Percentiles rank a stretch among this genome's conserved stretches.
These are phyloP conservation scores for Saprolegnia parasitica DNA, from an alignment of 352 stramenopile species.

Conservation along the genomic window DNA sequence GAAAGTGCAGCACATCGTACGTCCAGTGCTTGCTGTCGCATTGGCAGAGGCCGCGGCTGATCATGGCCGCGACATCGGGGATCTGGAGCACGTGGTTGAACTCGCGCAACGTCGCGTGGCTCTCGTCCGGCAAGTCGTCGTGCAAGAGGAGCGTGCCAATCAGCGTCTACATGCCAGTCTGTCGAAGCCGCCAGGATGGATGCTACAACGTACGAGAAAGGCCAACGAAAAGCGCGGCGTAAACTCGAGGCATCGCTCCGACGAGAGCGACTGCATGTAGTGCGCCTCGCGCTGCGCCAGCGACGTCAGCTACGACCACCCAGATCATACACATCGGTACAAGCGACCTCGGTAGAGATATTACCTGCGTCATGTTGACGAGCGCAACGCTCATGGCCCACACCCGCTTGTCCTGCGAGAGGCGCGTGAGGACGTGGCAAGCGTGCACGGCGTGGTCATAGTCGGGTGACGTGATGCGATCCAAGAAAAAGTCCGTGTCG, in stretches of 20 bases:
- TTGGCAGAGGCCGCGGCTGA: constrained; percentile 58
- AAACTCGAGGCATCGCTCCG: constrained; percentile 46
- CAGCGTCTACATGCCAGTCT: constrained; percentile 52
- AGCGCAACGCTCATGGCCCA: constrained; percentile 46
- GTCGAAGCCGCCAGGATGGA: background rate
- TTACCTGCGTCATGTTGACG: constrained; percentile 72
- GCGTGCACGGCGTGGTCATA: constrained; percentile 63
- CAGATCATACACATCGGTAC: background rate
- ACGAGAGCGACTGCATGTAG: constrained; percentile 15
- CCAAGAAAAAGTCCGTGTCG: background rate
- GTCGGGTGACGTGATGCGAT: constrained; percentile 27
- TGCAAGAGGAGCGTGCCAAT: constrained; percentile 51
- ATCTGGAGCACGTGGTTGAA: constrained; percentile 69
- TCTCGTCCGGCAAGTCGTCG: constrained; percentile 48
- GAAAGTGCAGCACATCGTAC: constrained; percentile 53
- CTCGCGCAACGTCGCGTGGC: constrained; percentile 42
- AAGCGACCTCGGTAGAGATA: background rate
- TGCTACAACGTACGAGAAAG: constrained; percentile 44
- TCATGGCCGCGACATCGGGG: constrained; percentile 55
- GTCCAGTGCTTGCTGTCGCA: constrained; percentile 60
- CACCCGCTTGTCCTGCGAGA: constrained; percentile 48
- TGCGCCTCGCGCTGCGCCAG: constrained; percentile 19
- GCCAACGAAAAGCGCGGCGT: constrained; percentile 66
- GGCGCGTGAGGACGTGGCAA: constrained; percentile 54
- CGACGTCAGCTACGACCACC: constrained; percentile 9